Conservation (phyloP, 2,329 filamentous ascomycete species). For the Aspergillus intermedius region DNA sequence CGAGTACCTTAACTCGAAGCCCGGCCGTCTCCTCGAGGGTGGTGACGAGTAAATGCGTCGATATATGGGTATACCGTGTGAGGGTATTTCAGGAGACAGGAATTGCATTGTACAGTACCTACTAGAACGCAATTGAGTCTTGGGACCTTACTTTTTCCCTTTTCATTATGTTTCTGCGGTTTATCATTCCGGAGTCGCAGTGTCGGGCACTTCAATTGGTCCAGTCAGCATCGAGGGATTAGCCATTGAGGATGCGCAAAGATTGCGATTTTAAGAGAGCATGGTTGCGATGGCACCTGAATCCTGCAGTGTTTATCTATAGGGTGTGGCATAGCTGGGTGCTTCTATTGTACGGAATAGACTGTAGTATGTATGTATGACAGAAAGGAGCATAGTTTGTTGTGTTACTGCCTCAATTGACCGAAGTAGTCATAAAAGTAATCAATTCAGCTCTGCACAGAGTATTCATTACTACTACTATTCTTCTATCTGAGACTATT, state of each 20-base stretch:
- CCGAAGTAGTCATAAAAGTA: too few relatives aligned
- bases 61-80: background rate
- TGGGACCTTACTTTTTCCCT: background rate
- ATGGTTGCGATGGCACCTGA: too few relatives aligned
- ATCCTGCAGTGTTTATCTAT: too few relatives aligned
- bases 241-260: background rate
- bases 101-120: constrained; percentile 36
- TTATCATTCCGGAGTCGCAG: background rate
- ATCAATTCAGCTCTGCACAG: too few relatives aligned
- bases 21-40: constrained; percentile 34
- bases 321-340: too few relatives aligned
- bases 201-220: background rate
- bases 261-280: too few relatives aligned
- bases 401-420: too few relatives aligned
- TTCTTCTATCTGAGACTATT: too few relatives aligned
- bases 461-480: too few relatives aligned
- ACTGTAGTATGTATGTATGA: too few relatives aligned
- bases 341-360: too few relatives aligned
- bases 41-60: constrained; percentile 24
- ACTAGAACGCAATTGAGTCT: constrained; percentile 21
- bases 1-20: constrained; percentile 47
- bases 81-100: constrained; percentile 4
- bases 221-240: background rate
- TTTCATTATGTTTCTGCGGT: background rate
- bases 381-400: too few relatives aligned